Evolutionary conservation across 208 protist species (phyloP), one percentile per base, ranked within the genome.

Genomic region (Leishmania gerbilli): DNA sequence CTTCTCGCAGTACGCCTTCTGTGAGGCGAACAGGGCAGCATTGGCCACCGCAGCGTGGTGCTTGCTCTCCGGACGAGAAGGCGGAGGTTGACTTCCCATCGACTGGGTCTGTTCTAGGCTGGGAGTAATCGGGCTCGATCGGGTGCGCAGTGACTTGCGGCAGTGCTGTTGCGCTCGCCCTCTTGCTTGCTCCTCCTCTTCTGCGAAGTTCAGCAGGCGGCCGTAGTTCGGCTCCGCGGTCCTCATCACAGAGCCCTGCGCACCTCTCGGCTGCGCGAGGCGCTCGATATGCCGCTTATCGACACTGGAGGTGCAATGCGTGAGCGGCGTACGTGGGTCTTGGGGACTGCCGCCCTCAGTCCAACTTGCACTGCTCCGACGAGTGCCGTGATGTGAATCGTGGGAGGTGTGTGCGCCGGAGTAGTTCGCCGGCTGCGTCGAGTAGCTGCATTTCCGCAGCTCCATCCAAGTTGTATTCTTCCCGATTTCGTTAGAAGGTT

Each of bases 201-300:
- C 90, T 3, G 83, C 84, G 47, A 95, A 92, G 76, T 84, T 90
- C 15, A 93, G 80, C 68, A 93, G 47, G 34, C 80, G 84, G 7
- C 92, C 92, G 79, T 95, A 95, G 77, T 95, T 95, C 7, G 92
- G 92, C 68, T 79, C 53, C 13, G 76, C 17, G 7, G 72, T 69
- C 71, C 74, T 47, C 24, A 86, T 34, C 2, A 65, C 69, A 9
- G 56, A 65, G 51, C 87, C 79, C 7, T 79, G 49, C 47, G 56
- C 56, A 45, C 75, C 79, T 37, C 83, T 76, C 15, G 84, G 84
- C 51, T 34, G 67, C 47, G 84, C 79, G 75, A 88, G 68, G n/a
- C 77, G 77, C 77, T 84, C 84, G 7, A 88, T 56, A 24, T 88
- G 77, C 11, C 77, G 78, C 65, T 79, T 74, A 65, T 81, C 76